Conservation (phyloP, 805 yeast species). For the Saccharomyces mikatae region DNA sequence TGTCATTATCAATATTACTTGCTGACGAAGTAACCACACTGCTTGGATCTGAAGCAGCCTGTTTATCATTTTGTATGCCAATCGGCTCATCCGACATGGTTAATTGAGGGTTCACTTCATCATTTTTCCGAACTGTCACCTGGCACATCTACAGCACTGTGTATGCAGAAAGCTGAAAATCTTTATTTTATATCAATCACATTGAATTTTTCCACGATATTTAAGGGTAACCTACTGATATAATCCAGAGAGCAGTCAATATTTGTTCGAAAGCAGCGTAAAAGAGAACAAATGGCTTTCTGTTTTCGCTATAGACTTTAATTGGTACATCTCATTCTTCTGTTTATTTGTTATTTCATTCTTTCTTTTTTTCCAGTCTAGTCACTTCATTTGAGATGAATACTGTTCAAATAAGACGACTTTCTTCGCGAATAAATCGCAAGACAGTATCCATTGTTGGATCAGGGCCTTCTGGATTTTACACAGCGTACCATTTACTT, state of each 20-base stretch:
- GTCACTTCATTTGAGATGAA: background rate
- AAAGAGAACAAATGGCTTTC: background rate
- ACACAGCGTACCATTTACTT: slow-evolving; percentile 69
- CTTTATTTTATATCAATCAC: background rate
- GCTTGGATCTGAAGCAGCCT: background rate
- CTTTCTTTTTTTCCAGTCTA: background rate
- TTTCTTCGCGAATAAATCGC: slow-evolving; percentile 2
- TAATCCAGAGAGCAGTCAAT: background rate
- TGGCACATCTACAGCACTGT: background rate
- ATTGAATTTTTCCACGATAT: background rate
- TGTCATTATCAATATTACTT: slow-evolving; percentile 8
- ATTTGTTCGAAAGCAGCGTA: background rate
- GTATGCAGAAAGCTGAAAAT: background rate
- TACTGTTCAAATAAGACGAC: background rate
- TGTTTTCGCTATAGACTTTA: background rate
- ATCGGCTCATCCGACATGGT: background rate
- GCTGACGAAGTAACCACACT: background rate
- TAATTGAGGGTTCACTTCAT: background rate
- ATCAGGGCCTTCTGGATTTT: slow-evolving; percentile 94
- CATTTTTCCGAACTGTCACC: background rate
- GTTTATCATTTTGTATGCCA: background rate
- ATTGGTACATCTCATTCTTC: background rate
- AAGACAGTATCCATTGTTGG: slow-evolving; percentile 69
- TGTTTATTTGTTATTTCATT: background rate
- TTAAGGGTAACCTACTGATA: background rate